Percentiles rank a stretch among this genome's conserved stretches.
phyloP scores from a whole-genome alignment of 768 basidiomycete species.

The Pholiota molesta region DNA sequence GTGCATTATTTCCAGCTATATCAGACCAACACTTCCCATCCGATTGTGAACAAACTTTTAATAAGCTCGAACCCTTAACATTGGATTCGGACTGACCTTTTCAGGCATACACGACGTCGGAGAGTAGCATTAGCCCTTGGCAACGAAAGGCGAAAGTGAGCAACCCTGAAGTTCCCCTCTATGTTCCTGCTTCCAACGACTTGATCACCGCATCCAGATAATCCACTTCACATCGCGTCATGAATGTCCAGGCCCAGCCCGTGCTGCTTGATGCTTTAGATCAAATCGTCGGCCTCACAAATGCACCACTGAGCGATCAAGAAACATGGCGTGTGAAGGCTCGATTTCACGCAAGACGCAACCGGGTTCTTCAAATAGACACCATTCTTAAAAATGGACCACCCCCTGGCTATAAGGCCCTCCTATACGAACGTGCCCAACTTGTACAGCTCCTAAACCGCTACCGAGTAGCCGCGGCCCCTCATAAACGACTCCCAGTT shows the following conservation, averaged over 20 bases:
- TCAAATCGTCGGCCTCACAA: slow-evolving; percentile 14
- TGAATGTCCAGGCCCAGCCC: neutral
- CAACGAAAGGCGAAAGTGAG: neutral
- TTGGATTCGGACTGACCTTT: neutral
- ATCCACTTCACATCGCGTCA: neutral
- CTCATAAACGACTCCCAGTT: slow-evolving; percentile 22
- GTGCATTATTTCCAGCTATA: neutral
- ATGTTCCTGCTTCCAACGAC: neutral
- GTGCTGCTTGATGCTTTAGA: slow-evolving; percentile 15
- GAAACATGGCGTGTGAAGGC: slow-evolving; percentile 7
- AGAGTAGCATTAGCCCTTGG: neutral
- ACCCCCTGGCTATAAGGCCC: neutral
- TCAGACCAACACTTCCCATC: neutral
- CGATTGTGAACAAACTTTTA: neutral
- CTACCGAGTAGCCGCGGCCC: slow-evolving; percentile 22
- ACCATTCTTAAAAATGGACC: slow-evolving; percentile 3
- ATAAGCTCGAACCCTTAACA: neutral
- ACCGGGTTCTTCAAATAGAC: slow-evolving; percentile 10
- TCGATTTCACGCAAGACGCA: slow-evolving; percentile 12
- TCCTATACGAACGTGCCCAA: slow-evolving; percentile 11
- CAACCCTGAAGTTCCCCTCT: neutral
- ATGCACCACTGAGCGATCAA: slow-evolving; percentile 9
- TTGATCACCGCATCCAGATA: neutral
- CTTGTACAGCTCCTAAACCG: slow-evolving; percentile 12
- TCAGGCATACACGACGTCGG: neutral